phyloP scores from a whole-genome alignment of 768 basidiomycete species.

The Auricularia sp. region DNA sequence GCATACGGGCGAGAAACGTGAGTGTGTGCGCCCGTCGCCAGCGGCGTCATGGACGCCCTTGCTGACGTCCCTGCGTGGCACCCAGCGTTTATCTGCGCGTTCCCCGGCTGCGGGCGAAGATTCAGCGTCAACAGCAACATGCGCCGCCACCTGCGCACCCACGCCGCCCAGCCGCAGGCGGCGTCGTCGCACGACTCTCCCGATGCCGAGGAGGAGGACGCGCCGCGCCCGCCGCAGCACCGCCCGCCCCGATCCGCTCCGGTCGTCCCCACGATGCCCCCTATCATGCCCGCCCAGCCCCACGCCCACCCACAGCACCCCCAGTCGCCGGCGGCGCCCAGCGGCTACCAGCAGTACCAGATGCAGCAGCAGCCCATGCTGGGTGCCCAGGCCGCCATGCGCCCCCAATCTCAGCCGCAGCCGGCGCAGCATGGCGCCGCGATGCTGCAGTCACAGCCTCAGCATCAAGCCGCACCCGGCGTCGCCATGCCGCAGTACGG shows the following conservation, averaged over 20 bases:
- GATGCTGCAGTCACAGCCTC: background rate
- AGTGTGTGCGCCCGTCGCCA: slow-evolving; percentile 15
- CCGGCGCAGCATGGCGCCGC: background rate
- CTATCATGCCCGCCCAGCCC: background rate
- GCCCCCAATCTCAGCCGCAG: background rate
- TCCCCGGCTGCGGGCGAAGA: slow-evolving; percentile 60
- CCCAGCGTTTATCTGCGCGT: slow-evolving; percentile 65
- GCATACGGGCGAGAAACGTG: slow-evolving; percentile 61
- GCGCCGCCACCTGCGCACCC: slow-evolving; percentile 70
- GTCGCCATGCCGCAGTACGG: background rate
- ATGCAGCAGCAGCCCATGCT: background rate
- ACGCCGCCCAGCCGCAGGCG: slow-evolving; percentile 19
- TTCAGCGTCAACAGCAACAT: slow-evolving; percentile 84
- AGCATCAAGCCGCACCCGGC: background rate
- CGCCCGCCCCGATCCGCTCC: background rate
- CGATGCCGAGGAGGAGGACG: background rate
- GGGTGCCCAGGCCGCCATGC: background rate
- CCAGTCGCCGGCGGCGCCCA: background rate
- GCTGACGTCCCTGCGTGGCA: background rate
- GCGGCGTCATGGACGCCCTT: slow-evolving; percentile 5
- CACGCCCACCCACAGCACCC: background rate
- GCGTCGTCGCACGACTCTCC: background rate
- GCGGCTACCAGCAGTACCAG: background rate
- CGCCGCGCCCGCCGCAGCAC: background rate
- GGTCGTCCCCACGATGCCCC: background rate